A percentile compares a stretch with the other conserved stretches of the same genome.
phyloP scores from a whole-genome alignment of 345 rosid species.

The Pugionium cornutum region DNA sequence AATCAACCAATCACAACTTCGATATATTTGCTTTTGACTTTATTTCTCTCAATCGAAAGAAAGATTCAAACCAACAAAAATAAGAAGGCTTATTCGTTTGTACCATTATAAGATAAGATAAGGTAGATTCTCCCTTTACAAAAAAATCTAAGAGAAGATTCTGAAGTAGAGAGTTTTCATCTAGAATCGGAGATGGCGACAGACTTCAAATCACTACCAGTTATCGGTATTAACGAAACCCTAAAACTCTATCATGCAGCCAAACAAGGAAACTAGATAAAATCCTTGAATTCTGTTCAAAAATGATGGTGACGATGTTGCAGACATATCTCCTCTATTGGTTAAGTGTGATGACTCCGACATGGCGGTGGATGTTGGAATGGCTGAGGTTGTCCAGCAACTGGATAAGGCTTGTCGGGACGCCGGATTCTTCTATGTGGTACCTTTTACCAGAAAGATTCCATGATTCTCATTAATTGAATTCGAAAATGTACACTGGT shows the following conservation, averaged over 20 bases:
- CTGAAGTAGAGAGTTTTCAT: background rate
- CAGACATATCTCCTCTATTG: slow-evolving; percentile 66
- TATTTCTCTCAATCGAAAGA: background rate
- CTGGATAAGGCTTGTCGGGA: slow-evolving; percentile 80
- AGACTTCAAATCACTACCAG: slow-evolving; percentile 61
- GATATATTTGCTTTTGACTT: background rate
- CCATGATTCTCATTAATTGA: too few species aligned
- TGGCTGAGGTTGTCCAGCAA: slow-evolving; percentile 54
- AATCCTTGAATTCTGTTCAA: slow-evolving; percentile 5
- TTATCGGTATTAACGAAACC: slow-evolving; percentile 49
- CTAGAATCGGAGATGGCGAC: slow-evolving; percentile 45
- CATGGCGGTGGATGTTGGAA: slow-evolving; percentile 59
- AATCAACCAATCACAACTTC: background rate
- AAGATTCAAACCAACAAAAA: too few species aligned
- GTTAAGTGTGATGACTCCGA: slow-evolving; percentile 62
- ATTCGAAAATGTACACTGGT: too few species aligned
- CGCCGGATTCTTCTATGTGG: slow-evolving; percentile 93
- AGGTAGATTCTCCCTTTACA: too few species aligned
- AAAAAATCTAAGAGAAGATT: background rate
- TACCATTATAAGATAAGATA: too few species aligned
- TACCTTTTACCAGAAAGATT: too few species aligned
- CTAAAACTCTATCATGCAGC: background rate
- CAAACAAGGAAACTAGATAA: too few species aligned
- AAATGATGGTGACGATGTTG: background rate
- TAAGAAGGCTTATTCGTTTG: too few species aligned